Evolutionary conservation across 192 early-diverging fungal species (phyloP), one percentile per base, ranked within the genome.

Genomic region (Backusella macrospora): DNA sequence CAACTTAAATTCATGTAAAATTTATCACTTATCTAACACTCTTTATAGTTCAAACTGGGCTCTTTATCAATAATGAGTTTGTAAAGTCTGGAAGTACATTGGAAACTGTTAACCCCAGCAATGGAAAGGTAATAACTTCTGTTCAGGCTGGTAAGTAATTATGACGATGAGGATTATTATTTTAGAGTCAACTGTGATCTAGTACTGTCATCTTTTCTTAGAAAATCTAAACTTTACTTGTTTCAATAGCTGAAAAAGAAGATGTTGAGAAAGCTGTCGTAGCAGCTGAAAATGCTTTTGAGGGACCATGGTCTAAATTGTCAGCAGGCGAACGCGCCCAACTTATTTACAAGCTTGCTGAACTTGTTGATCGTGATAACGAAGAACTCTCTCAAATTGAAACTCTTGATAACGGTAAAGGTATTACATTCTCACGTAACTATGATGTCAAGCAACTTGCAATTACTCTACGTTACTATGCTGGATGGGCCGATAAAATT

Each of bases 41-140:
- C 15, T 71, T 5, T 13, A 40, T 74, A 84, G 83, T 84, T 16
- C 39, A 84, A 18, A 84, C 83, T 23, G 90, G 90, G 62, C 84
- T 92, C 10, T 94, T 91, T 81, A 92, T 93, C 74, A 89, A 92
- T 78, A 89, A 89, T 66, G 80, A 85, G 62, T 92, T 90, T 77
- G 83, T 84, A 63, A 77, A 81, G 38, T 85, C 82, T 46, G 80
- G 78, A 39, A 48, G 65, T 7, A 90, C 89, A 66, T 75, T 94
- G 62, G 82, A 83, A 16, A 84, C 84, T 23, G 75, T 86, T 73
- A 91, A 92, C 67, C 94, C 94, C 13, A 75, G 89, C 39, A 93
- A 85, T 13, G 91, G 89, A 47, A 80, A 86, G 48, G 65, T 86
- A 1, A 79, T 87, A 69, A 84, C 83, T 14, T 83, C 76, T 10